Evolutionary conservation across 2,329 filamentous ascomycete genomes (phyloP).

Genomic region (Elsinoe arachidis): DNA sequence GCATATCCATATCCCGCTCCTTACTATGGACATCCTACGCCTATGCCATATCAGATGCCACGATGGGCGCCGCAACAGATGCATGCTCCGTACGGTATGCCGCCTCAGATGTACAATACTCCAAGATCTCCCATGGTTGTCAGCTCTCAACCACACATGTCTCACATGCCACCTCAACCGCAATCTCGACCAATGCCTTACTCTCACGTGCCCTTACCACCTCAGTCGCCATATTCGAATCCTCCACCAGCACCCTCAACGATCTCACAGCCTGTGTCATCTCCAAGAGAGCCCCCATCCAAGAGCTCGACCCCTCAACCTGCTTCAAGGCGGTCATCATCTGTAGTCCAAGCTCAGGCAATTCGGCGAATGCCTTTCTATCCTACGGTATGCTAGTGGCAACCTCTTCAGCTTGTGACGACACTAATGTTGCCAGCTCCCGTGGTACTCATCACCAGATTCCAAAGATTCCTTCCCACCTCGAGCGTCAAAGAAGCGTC

Average conservation of each 20-base stretch:
- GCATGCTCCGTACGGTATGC: conserved; percentile 32
- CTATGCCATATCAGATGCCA: conserved; percentile 31
- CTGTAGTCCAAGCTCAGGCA: conserved; percentile 19
- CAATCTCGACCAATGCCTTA: conserved; percentile 15
- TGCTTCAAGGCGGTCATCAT: conserved; percentile 21
- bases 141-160: conserved; percentile 34
- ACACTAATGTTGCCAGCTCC: conserved; percentile 35
- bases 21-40: conserved; percentile 34
- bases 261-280: conserved; percentile 27
- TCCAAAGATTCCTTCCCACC: conserved; percentile 42
- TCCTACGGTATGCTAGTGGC: conserved; percentile 35
- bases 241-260: conserved; percentile 23
- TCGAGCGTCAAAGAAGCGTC: conserved; percentile 39
- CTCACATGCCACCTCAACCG: conserved; percentile 17
- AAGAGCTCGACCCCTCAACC: conserved; percentile 26
- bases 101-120: conserved; percentile 29
- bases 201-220: conserved; percentile 7
- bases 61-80: conserved; percentile 30
- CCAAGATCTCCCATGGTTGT: conserved; percentile 37
- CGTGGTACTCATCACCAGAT: conserved; percentile 52
- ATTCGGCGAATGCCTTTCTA: conserved; percentile 38
- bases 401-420: background rate
- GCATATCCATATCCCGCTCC: conserved; percentile 29
- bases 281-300: conserved; percentile 24
- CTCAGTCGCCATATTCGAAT: conserved; percentile 13